Base-by-base conservation (phyloP, 257 asterid genomes). In the Petunia axillaris region DNA sequence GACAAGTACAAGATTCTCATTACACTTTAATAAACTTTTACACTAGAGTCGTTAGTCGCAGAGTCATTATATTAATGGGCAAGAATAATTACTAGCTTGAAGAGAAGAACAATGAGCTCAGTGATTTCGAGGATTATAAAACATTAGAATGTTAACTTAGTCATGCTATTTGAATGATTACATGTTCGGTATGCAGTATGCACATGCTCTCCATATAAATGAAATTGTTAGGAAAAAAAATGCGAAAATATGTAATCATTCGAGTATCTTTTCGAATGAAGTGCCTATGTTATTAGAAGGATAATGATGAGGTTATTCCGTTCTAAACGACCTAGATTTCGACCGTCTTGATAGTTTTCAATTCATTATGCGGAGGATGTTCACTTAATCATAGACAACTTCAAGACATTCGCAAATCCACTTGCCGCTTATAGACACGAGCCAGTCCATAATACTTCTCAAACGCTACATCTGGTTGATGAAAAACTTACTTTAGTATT, bases 131-230 rank as follows among this genome's bases (percentile, higher is more conserved):
- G 76, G 40, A 70, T 70, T 25, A 9, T 70, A 70, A 70, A 10
- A 46, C 8, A 35, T 8, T 68, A 68, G 57, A 44, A 68, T 67
- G 58, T n/a, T n/a, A 70, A 46, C 11, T 70, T 83, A 81, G 86
- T 75, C 89, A 87, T 86, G 90, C 89, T 86, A 77, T 84, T 81
- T 83, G 85, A 92, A 91, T 89, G 94, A 89, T 92, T 87, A 82
- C 84, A 79, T 70, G 85, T 84, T 88, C 82, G 91, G 94, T 84
- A 37, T 78, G 93, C 97, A 90, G 94, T 84, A 37, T 78, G 93
- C 97, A 90, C 93, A 91, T 90, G 91, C 74, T 84, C 85, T 87
- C 85, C 85, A 67, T 25, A 5, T n/a, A 25, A 25, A 13, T 15
- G 62, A 57, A 52, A 52, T 50, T 5, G 43, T 25, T 37, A 25